Conservation (phyloP, 164 flowering plant species). For the Stephania yunnanensis region DNA sequence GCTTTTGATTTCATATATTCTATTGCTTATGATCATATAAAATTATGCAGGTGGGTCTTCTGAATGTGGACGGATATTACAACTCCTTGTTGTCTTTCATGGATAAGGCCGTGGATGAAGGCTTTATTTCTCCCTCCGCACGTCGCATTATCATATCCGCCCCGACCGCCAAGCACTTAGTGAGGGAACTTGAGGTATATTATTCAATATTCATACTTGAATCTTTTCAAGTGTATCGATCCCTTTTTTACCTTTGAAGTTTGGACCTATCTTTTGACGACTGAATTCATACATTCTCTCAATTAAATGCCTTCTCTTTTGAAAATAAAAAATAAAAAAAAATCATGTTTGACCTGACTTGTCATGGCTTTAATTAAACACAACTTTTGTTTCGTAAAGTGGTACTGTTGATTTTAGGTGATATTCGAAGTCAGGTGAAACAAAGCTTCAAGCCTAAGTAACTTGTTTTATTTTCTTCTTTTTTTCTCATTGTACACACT, state of each 20-base stretch:
- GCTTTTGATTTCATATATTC: background rate
- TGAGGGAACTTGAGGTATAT: conserved; percentile 67
- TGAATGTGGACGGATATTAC: conserved; percentile 91
- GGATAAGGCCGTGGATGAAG: conserved; percentile 95
- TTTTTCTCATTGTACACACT: background rate
- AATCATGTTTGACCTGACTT: background rate
- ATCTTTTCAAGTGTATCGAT: background rate
- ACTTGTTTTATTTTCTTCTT: background rate
- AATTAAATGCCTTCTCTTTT: background rate
- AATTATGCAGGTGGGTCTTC: conserved; percentile 69
- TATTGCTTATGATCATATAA: background rate
- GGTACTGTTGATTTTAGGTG: background rate
- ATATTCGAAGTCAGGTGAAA: too few species aligned
- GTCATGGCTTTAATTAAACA: background rate
- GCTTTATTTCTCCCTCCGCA: conserved; percentile 73
- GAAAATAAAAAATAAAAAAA: background rate
- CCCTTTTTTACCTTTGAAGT: background rate
- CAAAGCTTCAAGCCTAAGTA: too few species aligned
- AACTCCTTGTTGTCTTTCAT: conserved; percentile 69
- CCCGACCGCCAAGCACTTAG: conserved; percentile 67
- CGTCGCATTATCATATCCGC: conserved; percentile 84
- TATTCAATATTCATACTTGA: background rate
- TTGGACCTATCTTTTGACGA: background rate
- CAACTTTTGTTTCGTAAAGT: conserved; percentile 1
- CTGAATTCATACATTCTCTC: background rate